Conservation (phyloP, 1,284 basidiomycete species). For the Paramarasmius palmivorus region DNA sequence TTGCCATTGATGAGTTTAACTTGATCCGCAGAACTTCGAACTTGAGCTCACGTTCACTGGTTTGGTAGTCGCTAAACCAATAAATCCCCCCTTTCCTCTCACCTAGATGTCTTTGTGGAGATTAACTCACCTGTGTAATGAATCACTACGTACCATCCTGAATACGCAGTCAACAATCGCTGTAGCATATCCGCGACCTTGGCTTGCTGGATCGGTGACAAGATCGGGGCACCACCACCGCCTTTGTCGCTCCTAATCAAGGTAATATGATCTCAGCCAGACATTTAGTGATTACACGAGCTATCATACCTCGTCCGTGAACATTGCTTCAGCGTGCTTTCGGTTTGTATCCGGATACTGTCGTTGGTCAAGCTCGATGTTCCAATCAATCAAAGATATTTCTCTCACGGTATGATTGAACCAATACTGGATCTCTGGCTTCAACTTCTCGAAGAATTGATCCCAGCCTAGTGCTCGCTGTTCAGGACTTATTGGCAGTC, state of each 20-base stretch:
- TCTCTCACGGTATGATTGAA: conserved; percentile 2
- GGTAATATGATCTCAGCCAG: background rate
- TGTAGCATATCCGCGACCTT: conserved; percentile 8
- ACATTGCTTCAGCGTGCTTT: background rate
- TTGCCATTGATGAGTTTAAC: background rate
- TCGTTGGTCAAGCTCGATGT: background rate
- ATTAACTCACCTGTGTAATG: background rate
- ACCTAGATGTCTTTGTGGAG: background rate
- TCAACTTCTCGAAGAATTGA: conserved; percentile 9
- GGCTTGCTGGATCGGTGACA: conserved; percentile 1
- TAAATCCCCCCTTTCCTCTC: background rate
- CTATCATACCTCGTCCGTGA: conserved; percentile 1
- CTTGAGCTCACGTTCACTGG: background rate
- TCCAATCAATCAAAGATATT: background rate
- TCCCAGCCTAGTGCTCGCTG: conserved; percentile 8
- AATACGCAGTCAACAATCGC: conserved; percentile 1
- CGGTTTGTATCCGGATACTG: conserved; percentile 3
- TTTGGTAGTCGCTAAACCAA: conserved; percentile 4
- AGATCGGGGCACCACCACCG: conserved; percentile 9
- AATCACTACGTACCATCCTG: background rate
- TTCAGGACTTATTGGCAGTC: background rate
- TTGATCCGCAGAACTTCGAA: background rate
- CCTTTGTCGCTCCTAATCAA: background rate
- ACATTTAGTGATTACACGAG: background rate
- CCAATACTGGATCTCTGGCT: conserved; percentile 9